phyloP scores from a whole-genome alignment of 495 filamentous ascomycete genomes.

The Hypoxylon cercidicola region DNA sequence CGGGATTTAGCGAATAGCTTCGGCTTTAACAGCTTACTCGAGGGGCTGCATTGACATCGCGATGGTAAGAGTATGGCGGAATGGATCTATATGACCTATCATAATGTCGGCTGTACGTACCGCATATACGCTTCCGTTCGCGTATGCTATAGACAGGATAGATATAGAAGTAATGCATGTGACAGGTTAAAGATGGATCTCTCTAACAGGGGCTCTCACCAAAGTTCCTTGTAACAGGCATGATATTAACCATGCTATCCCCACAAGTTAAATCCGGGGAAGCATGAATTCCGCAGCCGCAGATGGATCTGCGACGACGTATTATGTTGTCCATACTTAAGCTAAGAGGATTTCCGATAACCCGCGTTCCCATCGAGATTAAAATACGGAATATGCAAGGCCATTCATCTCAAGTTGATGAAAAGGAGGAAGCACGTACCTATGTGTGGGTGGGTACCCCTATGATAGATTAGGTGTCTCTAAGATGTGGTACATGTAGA shows the following conservation, averaged over 20 bases:
- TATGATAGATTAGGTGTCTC: too few species aligned
- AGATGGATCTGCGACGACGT: background rate
- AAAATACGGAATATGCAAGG: too few species aligned
- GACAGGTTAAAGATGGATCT: background rate
- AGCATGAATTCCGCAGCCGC: slow-evolving; percentile 3
- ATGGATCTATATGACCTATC: background rate
- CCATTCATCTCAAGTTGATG: too few species aligned
- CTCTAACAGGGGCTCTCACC: background rate
- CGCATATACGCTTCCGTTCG: background rate
- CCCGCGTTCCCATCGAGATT: background rate
- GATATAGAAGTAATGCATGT: background rate
- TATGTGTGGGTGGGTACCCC: too few species aligned
- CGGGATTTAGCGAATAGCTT: slow-evolving; percentile 2
- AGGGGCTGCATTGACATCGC: too few species aligned
- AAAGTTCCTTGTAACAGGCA: background rate
- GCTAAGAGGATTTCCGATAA: background rate
- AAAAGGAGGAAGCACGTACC: too few species aligned
- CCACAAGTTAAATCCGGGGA: slow-evolving; percentile 18
- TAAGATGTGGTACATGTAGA: too few species aligned
- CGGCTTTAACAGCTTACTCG: background rate
- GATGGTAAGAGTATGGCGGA: too few species aligned
- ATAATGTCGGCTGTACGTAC: background rate
- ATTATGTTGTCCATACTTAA: background rate
- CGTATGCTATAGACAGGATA: background rate
- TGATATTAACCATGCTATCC: background rate